A percentile compares a stretch with the other conserved stretches of the same genome.
Evolutionary conservation across 2,329 filamentous ascomycete genomes (phyloP).

Genomic region (Massarina eburnea): DNA sequence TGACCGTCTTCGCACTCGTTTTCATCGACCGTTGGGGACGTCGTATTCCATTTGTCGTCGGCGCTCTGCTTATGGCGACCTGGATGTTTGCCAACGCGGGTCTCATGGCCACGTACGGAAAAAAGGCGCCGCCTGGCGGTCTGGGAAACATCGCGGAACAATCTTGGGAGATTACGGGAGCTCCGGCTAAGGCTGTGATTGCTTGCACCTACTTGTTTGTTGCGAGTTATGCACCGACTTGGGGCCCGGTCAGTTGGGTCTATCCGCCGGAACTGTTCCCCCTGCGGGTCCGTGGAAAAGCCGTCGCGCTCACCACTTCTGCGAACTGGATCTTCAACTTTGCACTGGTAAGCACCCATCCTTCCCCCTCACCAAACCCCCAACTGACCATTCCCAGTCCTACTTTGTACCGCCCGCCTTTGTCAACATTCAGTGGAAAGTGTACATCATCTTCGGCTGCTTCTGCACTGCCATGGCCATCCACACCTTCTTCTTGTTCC

Average conservation of each 20-base stretch:
- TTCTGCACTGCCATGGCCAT: constrained; percentile 70
- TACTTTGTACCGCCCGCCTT: constrained; percentile 62
- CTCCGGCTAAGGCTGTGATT: constrained; percentile 55
- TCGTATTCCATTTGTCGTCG: constrained; percentile 66
- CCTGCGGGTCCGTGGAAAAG: constrained; percentile 64
- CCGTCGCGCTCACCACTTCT: constrained; percentile 61
- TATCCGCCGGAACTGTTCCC: constrained; percentile 67
- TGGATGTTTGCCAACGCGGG: constrained; percentile 65
- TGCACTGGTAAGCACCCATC: constrained; percentile 42
- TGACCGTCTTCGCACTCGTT: constrained; percentile 75
- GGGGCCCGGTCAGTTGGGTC: constrained; percentile 61
- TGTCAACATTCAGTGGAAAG: constrained; percentile 59
- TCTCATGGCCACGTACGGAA: constrained; percentile 62
- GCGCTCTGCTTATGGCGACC: constrained; percentile 64
- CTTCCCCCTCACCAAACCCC: background rate
- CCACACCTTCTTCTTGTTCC: constrained; percentile 67
- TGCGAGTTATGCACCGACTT: constrained; percentile 66
- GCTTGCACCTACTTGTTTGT: constrained; percentile 74
- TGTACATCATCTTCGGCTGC: constrained; percentile 74
- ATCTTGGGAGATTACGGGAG: constrained; percentile 43
- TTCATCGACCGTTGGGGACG: constrained; percentile 78
- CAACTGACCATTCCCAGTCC: constrained; percentile 3
- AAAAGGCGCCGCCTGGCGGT: constrained; percentile 42
- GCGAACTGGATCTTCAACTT: constrained; percentile 65
- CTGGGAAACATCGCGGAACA: constrained; percentile 46